phyloP scores from a whole-genome alignment of 2,329 filamentous ascomycete genomes.

The Aspergillus udagawae region DNA sequence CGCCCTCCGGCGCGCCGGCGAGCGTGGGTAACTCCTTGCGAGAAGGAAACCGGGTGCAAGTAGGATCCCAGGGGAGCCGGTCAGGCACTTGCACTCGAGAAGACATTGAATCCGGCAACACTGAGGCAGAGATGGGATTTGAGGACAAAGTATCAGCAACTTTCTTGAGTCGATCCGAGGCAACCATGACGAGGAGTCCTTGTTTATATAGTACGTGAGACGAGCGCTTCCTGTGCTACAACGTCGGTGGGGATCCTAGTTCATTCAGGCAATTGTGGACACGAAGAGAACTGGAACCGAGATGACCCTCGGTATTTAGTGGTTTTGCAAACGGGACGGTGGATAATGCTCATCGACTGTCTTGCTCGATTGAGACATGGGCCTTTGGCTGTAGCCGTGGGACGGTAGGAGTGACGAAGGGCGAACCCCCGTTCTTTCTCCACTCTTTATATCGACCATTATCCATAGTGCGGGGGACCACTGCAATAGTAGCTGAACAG shows the following conservation, averaged over 20 bases:
- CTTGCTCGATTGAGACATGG: background rate
- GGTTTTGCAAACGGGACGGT: background rate
- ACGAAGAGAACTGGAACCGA: background rate
- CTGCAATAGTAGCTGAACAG: background rate
- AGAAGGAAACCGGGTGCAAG: constrained; percentile 50
- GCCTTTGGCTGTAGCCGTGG: background rate
- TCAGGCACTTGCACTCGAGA: constrained; percentile 20
- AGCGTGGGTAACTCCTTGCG: constrained; percentile 51
- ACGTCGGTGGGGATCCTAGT: background rate
- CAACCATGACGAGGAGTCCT: constrained; percentile 1
- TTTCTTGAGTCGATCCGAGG: background rate
- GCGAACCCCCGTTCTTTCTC: too few relatives aligned
- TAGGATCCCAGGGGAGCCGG: constrained; percentile 51
- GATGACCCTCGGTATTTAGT: background rate
- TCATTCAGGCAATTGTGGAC: background rate
- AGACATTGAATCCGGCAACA: constrained; percentile 6
- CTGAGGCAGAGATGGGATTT: background rate
- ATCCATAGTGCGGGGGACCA: background rate
- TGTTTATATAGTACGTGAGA: background rate
- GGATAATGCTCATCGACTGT: background rate
- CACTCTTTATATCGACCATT: background rate
- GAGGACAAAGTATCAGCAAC: background rate
- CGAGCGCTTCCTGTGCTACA: background rate
- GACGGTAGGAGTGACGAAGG: background rate
- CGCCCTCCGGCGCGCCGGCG: constrained; percentile 50